Evolutionary conservation across 805 yeast genomes (phyloP).

Genomic region (Kluyveromyces wickerhamii): DNA sequence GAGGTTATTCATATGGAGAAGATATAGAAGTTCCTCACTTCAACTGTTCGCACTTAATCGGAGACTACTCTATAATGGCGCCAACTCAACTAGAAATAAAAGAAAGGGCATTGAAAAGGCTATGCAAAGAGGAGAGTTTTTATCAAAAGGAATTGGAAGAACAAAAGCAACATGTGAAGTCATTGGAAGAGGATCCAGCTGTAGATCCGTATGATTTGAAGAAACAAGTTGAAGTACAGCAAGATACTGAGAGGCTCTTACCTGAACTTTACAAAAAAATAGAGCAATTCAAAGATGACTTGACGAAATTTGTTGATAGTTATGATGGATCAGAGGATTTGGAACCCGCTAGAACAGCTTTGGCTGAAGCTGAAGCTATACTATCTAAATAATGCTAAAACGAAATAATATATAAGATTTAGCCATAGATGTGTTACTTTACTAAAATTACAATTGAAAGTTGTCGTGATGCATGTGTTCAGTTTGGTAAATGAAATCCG

Average conservation of each 20-base stretch:
- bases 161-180: constrained; percentile 41
- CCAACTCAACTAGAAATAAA: constrained; percentile 69
- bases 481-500: too few species aligned
- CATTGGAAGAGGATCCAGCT: constrained; percentile 34
- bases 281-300: constrained; percentile 30
- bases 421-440: too few species aligned
- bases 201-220: constrained; percentile 63
- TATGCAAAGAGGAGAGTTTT: constrained; percentile 56
- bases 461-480: too few species aligned
- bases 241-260: constrained; percentile 46
- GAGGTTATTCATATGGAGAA: too few species aligned
- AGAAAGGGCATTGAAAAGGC: constrained; percentile 56
- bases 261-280: constrained; percentile 42
- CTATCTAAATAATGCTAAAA: too few species aligned
- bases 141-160: constrained; percentile 54
- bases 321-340: constrained; percentile 31
- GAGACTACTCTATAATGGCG: too few species aligned
- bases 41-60: too few species aligned
- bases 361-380: constrained; percentile 22
- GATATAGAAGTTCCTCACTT: too few species aligned
- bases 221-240: constrained; percentile 41
- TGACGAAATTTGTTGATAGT: constrained; percentile 34
- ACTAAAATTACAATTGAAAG: too few species aligned
- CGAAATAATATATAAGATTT: too few species aligned
- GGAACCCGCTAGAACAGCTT: constrained; percentile 20